Evolutionary conservation across 2,329 filamentous ascomycete genomes (phyloP), one percentile per base, ranked within the genome.

Genomic region (Epicoccum nigrum): DNA sequence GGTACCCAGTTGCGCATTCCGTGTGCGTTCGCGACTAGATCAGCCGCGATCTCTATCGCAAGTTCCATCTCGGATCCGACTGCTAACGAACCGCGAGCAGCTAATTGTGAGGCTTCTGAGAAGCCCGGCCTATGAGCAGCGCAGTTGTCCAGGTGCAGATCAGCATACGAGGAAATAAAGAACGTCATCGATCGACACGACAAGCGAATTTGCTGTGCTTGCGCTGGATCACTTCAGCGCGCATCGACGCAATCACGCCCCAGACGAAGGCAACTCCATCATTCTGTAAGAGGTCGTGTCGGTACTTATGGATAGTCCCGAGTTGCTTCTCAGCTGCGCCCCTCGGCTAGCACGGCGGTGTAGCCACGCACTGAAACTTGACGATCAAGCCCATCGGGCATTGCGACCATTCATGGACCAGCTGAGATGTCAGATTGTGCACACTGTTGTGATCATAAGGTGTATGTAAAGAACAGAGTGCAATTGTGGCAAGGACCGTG

Each of bases 401-500:
- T 27, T 13, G 19, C 7, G 7, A 45, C 37, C 25, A 12, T 30
- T 11, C 13, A 11, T 30, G 12, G 13, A 25, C 42, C 45, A 25
- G 17, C 30, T 32, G 13, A 45, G 11, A 31, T 19, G 8, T 13
- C 13, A 19, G 7, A 41, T n/a, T 23, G 23, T 13, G 23, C n/a
- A 15, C 7, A 5, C 19, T 37, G 30, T 4, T 25, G 19, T 27
- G 25, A 32, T 42, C 25, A 21, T 32, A 37, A n/a, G 15, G 11
- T 56, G 16, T 25, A 17, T 38, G 33, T 35, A 44, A 45, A 25
- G 43, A 30, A 45, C 38, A 48, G 31, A 50, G 37, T 42, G 25
- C 31, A 44, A 11, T n/a, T 37, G 32, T 55, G 42, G 48, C 45
- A 42, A 45, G 39, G 45, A 53, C 17, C 33, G 27, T 32, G 23